Evolutionary conservation across 257 asterid species (phyloP), one percentile per base, ranked within the genome.

Genomic region (Marsdenia floribunda): DNA sequence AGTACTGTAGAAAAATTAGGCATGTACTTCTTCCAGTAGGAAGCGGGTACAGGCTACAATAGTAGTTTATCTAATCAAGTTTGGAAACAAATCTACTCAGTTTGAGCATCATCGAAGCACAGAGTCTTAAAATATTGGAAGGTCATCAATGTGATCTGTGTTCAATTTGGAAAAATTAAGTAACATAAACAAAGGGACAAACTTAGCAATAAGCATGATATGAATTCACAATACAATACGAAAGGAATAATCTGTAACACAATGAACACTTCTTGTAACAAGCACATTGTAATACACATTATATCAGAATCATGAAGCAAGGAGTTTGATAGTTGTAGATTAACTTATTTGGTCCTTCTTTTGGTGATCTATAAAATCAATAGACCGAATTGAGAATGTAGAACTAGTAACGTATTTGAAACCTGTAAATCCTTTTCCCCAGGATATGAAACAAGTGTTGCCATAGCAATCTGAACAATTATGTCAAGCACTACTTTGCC

Each of bases 391-490:
- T 7, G 16, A 54, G n/a, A 72, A 40, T 49, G 35, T 69, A 18
- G 72, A 82, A 72, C 54, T 67, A 21, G 52, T 15, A 76, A 76
- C 52, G 74, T 60, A 74, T 65, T 60, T 60, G 73, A 68, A 79
- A 92, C 99, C 96, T 90, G 98, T 90, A 94, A 84, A 83, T 89
- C 84, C 85, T 87, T 94, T 90, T 94, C 99, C 74, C 97, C 97
- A 55, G 98, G 97, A 85, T 88, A 94, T 68, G 98, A 92, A 80
- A 88, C 87, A 83, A 94, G 89, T 73, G 89, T 79, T 68, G 78
- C 80, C 76, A 83, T 86, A 47, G 96, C 85, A 79, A 94, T 86
- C 77, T 89, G 97, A 76, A 90, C 79, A 72, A 92, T 82, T 73
- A 88, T 84, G 82, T 94, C 93, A 81, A 94, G 97, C 81, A 92